Base-by-base conservation (phyloP, 768 basidiomycete species). In the Termitomyces sp. region DNA sequence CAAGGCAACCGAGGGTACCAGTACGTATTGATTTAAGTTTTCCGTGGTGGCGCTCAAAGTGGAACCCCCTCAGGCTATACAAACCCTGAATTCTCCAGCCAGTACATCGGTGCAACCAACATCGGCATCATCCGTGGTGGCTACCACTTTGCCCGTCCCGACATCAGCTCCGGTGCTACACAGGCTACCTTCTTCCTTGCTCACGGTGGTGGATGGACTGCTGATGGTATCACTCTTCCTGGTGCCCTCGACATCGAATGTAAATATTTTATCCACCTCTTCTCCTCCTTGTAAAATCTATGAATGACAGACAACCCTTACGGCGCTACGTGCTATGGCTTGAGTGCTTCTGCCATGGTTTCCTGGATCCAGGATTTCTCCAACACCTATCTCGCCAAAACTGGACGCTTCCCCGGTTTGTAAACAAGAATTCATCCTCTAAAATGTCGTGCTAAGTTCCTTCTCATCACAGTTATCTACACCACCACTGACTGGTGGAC, bases 401-500 rank as follows among this genome's bases (percentile, higher is more conserved):
- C 81, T 8, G 71, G 72, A 29, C 77, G 81, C 25, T 79, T 71
- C 59, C 79, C 77, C 38, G 69, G 81, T 77, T 51, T 37, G 62
- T 67, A 35, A 49, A 38, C 27, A 45, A 19, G 41, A 45, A 40
- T 4, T 19, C 17, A 11, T 21, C 47, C 16, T 34, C 42, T 41
- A 9, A 21, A 0, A 42, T n/a, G 19, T 34, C 12, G 6, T 17
- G 23, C 42, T 43, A 1, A 56, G 11, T 4, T 16, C n/a, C 7
- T 35, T 32, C 45, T 17, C 14, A 43, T 49, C 2, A 5, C 54
- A 80, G 82, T 82, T 40, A 84, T 86, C 55, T 87, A 87, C 61
- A 82, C 82, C 29, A 84, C 81, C 4, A 85, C 83, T 11, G 73
- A 79, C 65, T 88, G 86, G 86, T 89, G 87, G 87, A 80, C 62